phyloP scores from a whole-genome alignment of 2,329 filamentous ascomycete species.

The Acrocalymma vagum region DNA sequence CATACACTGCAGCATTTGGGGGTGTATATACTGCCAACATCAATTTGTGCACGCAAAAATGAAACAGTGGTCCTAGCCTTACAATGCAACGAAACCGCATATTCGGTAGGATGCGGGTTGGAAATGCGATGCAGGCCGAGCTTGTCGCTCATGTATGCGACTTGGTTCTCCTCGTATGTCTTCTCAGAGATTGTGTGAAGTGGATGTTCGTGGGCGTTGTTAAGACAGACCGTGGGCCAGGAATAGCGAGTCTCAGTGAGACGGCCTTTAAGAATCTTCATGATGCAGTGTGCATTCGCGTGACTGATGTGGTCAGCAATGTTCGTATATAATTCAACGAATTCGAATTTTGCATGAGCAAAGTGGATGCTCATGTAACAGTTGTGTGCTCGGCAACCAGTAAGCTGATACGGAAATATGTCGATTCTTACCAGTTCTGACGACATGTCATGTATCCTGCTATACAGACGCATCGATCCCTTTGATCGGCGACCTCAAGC shows the following conservation, averaged over 20 bases:
- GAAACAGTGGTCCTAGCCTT: conserved; percentile 39
- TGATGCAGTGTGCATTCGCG: conserved; percentile 85
- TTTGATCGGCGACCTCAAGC: conserved; percentile 34
- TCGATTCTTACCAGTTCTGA: conserved; percentile 35
- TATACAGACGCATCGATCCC: conserved; percentile 36
- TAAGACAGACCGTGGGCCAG: conserved; percentile 66
- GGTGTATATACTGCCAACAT: conserved; percentile 74
- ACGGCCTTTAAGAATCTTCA: conserved; percentile 83
- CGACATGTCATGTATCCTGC: conserved; percentile 33
- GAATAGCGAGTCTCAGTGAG: conserved; percentile 84
- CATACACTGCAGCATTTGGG: conserved; percentile 83
- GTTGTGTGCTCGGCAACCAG: background rate
- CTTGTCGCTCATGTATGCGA: conserved; percentile 90
- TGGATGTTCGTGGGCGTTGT: conserved; percentile 59
- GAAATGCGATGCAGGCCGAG: conserved; percentile 85
- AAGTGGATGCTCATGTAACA: background rate
- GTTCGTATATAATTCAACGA: background rate
- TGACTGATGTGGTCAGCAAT: conserved; percentile 40
- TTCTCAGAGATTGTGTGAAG: conserved; percentile 73
- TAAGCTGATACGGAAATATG: conserved; percentile 7
- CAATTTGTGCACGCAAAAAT: conserved; percentile 4
- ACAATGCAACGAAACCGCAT: conserved; percentile 85
- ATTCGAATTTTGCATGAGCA: background rate
- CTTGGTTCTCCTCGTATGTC: conserved; percentile 73
- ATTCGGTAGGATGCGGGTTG: conserved; percentile 75